A percentile compares a stretch with the other conserved stretches of the same genome.
Evolutionary conservation across 139 green algal genomes (phyloP).

Genomic region (Tetradesmus lagerheimii): DNA sequence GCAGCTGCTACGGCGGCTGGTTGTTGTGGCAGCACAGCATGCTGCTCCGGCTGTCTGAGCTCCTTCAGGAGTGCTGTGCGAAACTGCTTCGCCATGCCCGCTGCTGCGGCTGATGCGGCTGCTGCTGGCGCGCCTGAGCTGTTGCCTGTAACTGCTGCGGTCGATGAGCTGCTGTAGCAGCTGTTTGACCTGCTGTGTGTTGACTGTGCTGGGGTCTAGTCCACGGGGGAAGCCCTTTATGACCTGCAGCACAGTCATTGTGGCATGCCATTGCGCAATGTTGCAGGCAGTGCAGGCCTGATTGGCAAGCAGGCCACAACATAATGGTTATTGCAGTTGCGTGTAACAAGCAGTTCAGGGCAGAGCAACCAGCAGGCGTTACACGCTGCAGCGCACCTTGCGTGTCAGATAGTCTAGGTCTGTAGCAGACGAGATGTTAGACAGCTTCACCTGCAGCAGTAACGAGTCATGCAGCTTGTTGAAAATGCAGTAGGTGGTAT

Average conservation of each 20-base stretch:
- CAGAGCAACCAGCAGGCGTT: background rate
- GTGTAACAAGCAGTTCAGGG: background rate
- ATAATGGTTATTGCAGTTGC: background rate
- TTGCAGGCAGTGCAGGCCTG: background rate
- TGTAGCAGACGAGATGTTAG: background rate
- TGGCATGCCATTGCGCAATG: background rate
- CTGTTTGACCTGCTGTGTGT: constrained; percentile 1
- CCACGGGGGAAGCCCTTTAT: background rate
- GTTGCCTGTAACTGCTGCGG: background rate
- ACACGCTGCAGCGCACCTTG: background rate
- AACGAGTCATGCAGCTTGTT: background rate
- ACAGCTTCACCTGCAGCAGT: constrained; percentile 26
- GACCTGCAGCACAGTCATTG: background rate
- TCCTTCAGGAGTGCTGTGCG: background rate
- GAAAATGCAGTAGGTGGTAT: background rate
- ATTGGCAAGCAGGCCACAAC: background rate
- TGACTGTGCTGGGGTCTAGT: constrained; percentile 22
- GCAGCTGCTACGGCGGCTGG: background rate
- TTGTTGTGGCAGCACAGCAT: background rate
- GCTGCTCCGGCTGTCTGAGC: background rate
- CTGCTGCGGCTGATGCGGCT: background rate
- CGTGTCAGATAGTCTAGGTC: constrained; percentile 6
- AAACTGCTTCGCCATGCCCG: background rate
- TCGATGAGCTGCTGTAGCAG: constrained; percentile 8
- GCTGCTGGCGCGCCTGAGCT: background rate